These are phyloP conservation scores for Cercospora janseana DNA, from an alignment of 2,329 filamentous ascomycete species.

Conservation along the genomic window DNA sequence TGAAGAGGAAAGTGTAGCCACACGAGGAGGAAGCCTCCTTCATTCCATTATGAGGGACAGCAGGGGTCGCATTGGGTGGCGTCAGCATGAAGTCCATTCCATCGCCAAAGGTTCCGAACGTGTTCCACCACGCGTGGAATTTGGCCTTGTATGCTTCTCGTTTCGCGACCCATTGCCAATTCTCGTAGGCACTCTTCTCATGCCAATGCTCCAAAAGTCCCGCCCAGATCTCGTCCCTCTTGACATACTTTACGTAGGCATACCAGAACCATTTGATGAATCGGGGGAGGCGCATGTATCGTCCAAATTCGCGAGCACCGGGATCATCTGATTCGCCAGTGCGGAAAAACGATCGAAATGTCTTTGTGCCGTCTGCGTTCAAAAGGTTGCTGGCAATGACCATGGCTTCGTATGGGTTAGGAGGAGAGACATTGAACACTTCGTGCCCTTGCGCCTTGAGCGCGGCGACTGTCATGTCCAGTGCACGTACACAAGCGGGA, in stretches of 20 bases:
- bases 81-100: slow-evolving; percentile 73
- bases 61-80: slow-evolving; percentile 86
- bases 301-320: slow-evolving; percentile 72
- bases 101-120: slow-evolving; percentile 45
- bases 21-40: slow-evolving; percentile 79
- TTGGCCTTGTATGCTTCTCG: slow-evolving; percentile 73
- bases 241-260: slow-evolving; percentile 82
- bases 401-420: slow-evolving; percentile 68
- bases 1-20: slow-evolving; percentile 92
- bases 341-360: slow-evolving; percentile 73
- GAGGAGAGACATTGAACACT: slow-evolving; percentile 58
- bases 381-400: slow-evolving; percentile 75
- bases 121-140: slow-evolving; percentile 86
- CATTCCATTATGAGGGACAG: slow-evolving; percentile 84
- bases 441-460: slow-evolving; percentile 72
- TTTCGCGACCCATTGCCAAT: slow-evolving; percentile 76
- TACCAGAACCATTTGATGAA: slow-evolving; percentile 83
- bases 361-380: slow-evolving; percentile 78
- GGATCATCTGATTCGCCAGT: slow-evolving; percentile 75
- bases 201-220: slow-evolving; percentile 71
- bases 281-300: slow-evolving; percentile 69
- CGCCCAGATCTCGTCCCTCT: slow-evolving; percentile 73
- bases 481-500: slow-evolving; percentile 75
- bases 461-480: slow-evolving; percentile 68
- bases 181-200: slow-evolving; percentile 70